A percentile compares a stretch with the other conserved stretches of the same genome.
These are phyloP conservation scores for Wickerhamiella brachini DNA, from an alignment of 805 yeast genomes.

Conservation along the genomic window DNA sequence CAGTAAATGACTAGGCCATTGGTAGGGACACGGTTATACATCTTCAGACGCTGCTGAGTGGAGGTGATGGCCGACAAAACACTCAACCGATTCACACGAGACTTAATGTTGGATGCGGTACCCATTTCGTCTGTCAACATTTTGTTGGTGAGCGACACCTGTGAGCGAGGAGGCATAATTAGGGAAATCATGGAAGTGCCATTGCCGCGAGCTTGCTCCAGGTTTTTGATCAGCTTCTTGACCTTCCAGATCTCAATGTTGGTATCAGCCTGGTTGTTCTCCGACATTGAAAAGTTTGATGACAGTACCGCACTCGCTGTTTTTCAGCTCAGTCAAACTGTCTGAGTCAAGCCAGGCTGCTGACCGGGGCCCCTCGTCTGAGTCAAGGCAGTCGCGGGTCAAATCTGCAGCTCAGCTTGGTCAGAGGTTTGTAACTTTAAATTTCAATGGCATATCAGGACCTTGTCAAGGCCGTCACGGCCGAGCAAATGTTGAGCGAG, in stretches of 20 bases:
- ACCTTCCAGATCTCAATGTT: slow-evolving; percentile 98
- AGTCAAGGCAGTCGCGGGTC: too few species aligned
- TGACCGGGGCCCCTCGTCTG: too few species aligned
- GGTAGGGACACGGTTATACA: slow-evolving; percentile 78
- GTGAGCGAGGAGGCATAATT: slow-evolving; percentile 91
- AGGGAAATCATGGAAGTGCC: slow-evolving; percentile 98
- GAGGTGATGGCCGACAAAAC: slow-evolving; percentile 95
- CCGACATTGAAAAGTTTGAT: slow-evolving; percentile 1
- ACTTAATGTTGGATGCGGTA: slow-evolving; percentile 95
- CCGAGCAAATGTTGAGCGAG: slow-evolving; percentile 14
- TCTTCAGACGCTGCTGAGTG: slow-evolving; percentile 89
- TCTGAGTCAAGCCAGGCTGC: not conserved
- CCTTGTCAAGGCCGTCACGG: slow-evolving; percentile 13
- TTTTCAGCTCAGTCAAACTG: not conserved
- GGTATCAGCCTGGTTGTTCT: slow-evolving; percentile 72
- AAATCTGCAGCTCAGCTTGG: not conserved
- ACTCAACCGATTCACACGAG: slow-evolving; percentile 91
- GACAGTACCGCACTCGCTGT: not conserved
- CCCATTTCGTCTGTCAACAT: slow-evolving; percentile 97
- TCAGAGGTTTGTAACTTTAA: not conserved
- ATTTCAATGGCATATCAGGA: slow-evolving; percentile 2
- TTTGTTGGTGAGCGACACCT: slow-evolving; percentile 73
- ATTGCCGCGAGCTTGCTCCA: slow-evolving; percentile 90
- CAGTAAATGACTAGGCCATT: slow-evolving; percentile 94
- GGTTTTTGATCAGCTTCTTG: slow-evolving; percentile 77